Evolutionary conservation across 139 green algal species (phyloP), one percentile per base, ranked within the genome.

Genomic region (Chlamydomonas applanata): DNA sequence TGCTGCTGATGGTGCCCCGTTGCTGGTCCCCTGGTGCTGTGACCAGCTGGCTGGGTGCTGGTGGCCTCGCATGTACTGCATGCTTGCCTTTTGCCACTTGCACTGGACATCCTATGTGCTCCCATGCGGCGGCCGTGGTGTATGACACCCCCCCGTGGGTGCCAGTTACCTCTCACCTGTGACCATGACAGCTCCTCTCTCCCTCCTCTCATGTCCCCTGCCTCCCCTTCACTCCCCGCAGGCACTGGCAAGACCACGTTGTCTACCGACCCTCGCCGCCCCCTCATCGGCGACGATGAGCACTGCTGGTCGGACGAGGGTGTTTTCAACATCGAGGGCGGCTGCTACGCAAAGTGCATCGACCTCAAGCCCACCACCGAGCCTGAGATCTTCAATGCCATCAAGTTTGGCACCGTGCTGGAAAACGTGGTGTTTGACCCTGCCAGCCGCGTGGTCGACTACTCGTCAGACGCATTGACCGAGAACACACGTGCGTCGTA

Each of bases 281-380:
- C 86, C 3, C 81, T 98, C 27, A 93, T 98, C 57, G 94, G 93
- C 11, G 94, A 98, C 68, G 94, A 98, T 64, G 93, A 97, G 86
- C 93, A 97, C 86, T 90, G 89, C 79, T 98, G 94, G 94, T 78
- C 71, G 27, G 79, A 93, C 56, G 71, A 89, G 13, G 94, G 94
- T 54, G 90, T 96, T 32, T 94, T 93, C 83, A 97, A 97, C 87
- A 92, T 98, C 35, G 94, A 98, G 89, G 94, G 94, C n/a, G 94
- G 94, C 69, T 98, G 94, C 86, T 98, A 98, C 71, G 94, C 93
- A 73, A 98, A 98, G 89, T 91, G 77, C 87, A 97, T 97, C 45
- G 35, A 36, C 33, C 40, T 49, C 40, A 49, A 49, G 40, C 40
- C 40, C 40, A 49, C 84, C 62, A 89, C 83, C 40, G 95, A 99